Evolutionary conservation across 2,329 filamentous ascomycete genomes (phyloP).

Genomic region (Penicillium sp.): DNA sequence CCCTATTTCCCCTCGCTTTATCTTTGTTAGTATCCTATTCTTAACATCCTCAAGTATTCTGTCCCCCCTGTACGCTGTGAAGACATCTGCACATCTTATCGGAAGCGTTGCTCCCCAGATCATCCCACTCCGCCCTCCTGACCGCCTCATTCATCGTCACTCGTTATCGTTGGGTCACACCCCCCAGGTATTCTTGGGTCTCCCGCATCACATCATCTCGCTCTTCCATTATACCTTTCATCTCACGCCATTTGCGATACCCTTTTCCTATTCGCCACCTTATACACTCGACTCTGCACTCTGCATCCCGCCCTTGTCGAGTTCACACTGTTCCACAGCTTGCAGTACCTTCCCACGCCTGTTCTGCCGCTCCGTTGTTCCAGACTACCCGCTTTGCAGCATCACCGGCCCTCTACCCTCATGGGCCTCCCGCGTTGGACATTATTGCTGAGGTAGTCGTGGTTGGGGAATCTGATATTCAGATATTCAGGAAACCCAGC

Average conservation of each 20-base stretch:
- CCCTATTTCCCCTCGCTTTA: not conserved
- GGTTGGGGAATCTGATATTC: slow-evolving; percentile 26
- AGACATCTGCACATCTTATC: slow-evolving; percentile 3
- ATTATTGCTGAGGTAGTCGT: slow-evolving; percentile 39
- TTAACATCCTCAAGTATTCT: not conserved
- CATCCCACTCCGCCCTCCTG: slow-evolving; percentile 32
- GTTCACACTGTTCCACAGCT: slow-evolving; percentile 20
- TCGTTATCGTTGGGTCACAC: slow-evolving; percentile 36
- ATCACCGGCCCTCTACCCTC: slow-evolving; percentile 26
- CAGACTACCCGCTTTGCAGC: slow-evolving; percentile 13
- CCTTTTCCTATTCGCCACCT: not conserved
- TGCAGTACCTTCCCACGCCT: slow-evolving; percentile 10
- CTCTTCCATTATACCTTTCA: slow-evolving; percentile 19
- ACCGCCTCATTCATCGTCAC: slow-evolving; percentile 36
- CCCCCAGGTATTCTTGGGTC: slow-evolving; percentile 26
- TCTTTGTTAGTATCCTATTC: slow-evolving; percentile 2
- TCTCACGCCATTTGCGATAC: slow-evolving; percentile 1
- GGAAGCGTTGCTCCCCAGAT: slow-evolving; percentile 1
- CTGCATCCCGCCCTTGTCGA: not conserved
- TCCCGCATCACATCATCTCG: slow-evolving; percentile 35
- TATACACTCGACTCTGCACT: too few relatives aligned
- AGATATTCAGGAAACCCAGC: slow-evolving; percentile 13
- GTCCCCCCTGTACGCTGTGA: not conserved
- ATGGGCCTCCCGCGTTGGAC: slow-evolving; percentile 36
- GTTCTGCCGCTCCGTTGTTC: slow-evolving; percentile 19